Evolutionary conservation across 1,139 yeast genomes (phyloP), one percentile per base, ranked within the genome.

Genomic region (Lodderomyces jiufengensis): DNA sequence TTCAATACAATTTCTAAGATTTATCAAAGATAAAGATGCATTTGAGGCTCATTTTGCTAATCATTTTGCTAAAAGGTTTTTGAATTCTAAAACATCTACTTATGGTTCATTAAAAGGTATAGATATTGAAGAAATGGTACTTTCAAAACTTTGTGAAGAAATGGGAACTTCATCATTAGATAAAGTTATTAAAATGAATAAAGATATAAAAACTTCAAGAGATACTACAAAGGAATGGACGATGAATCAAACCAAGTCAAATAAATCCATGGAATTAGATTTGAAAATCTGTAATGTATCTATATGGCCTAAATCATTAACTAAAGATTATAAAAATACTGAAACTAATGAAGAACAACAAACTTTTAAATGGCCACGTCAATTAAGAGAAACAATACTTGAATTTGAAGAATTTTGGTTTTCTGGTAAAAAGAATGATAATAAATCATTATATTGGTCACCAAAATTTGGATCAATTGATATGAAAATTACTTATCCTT

Each of bases 21-120:
- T 77, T 48, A 70, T 92, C 28, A 71, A 77, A 37, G 97, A 92
- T 49, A 90, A 87, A 53, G 97, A 92, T 57, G 67, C 86, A 26
- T 92, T 92, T 59, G 95, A 87, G 55, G 80, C 77, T 24, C 81
- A 84, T 45, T 92, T 87, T 59, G 90, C 90, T 48, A 84, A 83
- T 38, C 96, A 87, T 61, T 71, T 92, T 45, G 97, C 97, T 1
- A 87, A 86, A 54, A 66, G 98, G 41, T 68, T 92, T 37, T 80
- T 85, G 39, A 78, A 72, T 40, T 50, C 71, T 10, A 75, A 73
- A 42, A 56, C 57, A 1, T 43, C 52, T 15, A 42, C 54, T 3
- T 48, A 44, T 29, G 37, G 41, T 3, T 41, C 42, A 8, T 46
- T 43, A 4, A 36, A 46, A 6, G 75, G 80, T 0, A 59, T 70